Conservation (phyloP, 2,329 filamentous ascomycete species). For the Fusarium sp. region DNA sequence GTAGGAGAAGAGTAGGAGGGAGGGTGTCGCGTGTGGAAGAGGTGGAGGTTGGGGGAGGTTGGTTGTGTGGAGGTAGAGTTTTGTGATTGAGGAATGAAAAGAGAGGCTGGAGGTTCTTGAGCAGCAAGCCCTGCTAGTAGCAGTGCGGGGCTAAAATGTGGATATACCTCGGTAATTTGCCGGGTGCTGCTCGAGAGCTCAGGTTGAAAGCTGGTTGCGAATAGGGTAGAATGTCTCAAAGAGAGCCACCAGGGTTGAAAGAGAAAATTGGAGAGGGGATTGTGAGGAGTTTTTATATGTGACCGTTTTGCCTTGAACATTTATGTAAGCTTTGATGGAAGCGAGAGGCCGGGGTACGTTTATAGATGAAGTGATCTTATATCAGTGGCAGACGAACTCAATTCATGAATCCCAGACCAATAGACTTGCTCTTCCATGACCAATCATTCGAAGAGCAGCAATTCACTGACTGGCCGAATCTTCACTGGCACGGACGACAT, state of each 20-base stretch:
- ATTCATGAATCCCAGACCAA: not conserved
- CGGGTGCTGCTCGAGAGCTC: conserved; percentile 18
- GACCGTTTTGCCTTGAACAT: too few species aligned
- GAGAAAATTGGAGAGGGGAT: not conserved
- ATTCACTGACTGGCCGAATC: too few species aligned
- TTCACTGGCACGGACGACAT: not conserved
- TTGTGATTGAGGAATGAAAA: conserved; percentile 48
- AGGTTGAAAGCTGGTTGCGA: not conserved
- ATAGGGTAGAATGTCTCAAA: not conserved
- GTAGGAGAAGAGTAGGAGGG: conserved; percentile 25
- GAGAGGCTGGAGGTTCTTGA: conserved; percentile 46
- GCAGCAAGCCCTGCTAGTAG: conserved; percentile 39
- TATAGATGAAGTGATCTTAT: too few species aligned
- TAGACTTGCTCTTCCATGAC: not conserved
- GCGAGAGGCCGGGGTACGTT: not conserved
- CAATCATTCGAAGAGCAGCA: not conserved
- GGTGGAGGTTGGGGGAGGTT: conserved; percentile 38
- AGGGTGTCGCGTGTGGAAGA: conserved; percentile 31
- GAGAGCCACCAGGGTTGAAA: not conserved
- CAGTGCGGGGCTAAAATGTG: conserved; percentile 38
- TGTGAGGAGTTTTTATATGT: not conserved
- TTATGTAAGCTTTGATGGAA: not conserved
- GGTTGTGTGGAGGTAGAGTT: conserved; percentile 50
- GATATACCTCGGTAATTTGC: conserved; percentile 37
- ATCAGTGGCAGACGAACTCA: not conserved